Percentiles rank a stretch among this genome's conserved stretches.
Conservation (phyloP, 192 early-diverging fungal species). For the Coemansia sp. region DNA sequence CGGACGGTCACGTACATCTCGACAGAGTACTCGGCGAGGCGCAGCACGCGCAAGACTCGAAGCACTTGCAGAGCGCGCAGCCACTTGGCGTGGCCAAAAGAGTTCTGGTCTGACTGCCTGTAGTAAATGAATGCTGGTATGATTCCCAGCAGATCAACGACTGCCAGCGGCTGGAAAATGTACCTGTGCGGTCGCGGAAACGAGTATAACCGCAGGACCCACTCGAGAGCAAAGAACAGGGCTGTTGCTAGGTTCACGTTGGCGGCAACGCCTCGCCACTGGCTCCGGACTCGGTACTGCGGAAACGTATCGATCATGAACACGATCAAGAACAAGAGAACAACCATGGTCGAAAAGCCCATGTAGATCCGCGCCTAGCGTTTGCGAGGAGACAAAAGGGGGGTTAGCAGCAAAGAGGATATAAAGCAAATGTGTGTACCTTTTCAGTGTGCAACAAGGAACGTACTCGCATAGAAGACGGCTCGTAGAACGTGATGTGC, state of each 20-base stretch:
- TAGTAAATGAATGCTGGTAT: constrained; percentile 33
- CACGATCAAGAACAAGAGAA: constrained; percentile 51
- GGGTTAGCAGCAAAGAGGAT: not conserved
- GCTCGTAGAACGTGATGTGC: constrained; percentile 45
- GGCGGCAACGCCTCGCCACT: constrained; percentile 32
- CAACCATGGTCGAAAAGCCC: constrained; percentile 31
- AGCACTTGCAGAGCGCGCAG: constrained; percentile 41
- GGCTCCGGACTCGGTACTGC: constrained; percentile 32
- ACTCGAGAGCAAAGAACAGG: constrained; percentile 39
- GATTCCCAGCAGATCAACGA: constrained; percentile 40
- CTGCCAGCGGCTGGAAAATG: constrained; percentile 32
- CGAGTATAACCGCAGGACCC: constrained; percentile 42
- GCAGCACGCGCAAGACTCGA: constrained; percentile 42
- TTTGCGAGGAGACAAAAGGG: no score
- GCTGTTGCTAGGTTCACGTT: constrained; percentile 38
- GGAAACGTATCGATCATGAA: constrained; percentile 52
- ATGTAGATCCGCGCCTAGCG: constrained; percentile 39
- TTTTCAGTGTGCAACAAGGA: not conserved
- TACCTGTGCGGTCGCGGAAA: constrained; percentile 15
- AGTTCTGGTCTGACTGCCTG: not conserved
- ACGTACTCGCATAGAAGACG: constrained; percentile 38
- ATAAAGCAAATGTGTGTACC: not conserved
- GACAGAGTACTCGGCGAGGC: constrained; percentile 42
- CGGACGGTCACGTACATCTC: constrained; percentile 47
- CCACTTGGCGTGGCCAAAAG: constrained; percentile 38